Base-by-base conservation (phyloP, 192 early-diverging fungal genomes). In the Phycomyces blakesleeanus region DNA sequence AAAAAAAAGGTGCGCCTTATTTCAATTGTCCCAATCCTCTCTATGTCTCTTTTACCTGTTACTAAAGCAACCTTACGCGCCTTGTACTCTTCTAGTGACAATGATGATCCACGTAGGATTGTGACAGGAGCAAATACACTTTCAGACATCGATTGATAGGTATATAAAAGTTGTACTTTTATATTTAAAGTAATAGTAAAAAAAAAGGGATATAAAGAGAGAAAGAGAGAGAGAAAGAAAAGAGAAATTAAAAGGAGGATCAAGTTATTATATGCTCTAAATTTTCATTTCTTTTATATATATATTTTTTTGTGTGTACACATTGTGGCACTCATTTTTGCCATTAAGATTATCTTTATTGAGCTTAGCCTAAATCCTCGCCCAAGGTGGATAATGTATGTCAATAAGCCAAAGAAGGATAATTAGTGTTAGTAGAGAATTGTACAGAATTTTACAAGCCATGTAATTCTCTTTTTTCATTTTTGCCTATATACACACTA, bases 31-130 rank as follows among this genome's bases (percentile, higher is more conserved):
- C n/a, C n/a, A n/a, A n/a, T n/a, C n/a, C n/a, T n/a, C n/a, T n/a
- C n/a, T n/a, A n/a, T n/a, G n/a, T n/a, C n/a, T 24, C 5, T 52
- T 11, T 63, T 81, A 82, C 83, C 83, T 51, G 83, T 82, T 59
- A 85, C 75, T 40, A 85, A 72, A 58, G 83, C 83, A 44, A 85
- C 81, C 61, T 85, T 85, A 62, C 83, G 75, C 24, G 75, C 69
- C 55, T 73, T 76, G 68, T 83, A 85, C 26, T 85, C 81, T 73
- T 83, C 76, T 49, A 79, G 54, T 62, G 80, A 16, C 21, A 63
- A 37, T 50, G 49, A 15, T 8, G 20, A 47, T 15, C 27, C 18
- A 18, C 20, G 20, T 7, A 24, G 42, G 40, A 60, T 34, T 11
- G 59, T 59, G 60, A 67, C 50, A 37, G 67, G 47, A 34, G 73